Base-by-base conservation (phyloP, 2,329 filamentous ascomycete species). In the Scytalidium sp. region DNA sequence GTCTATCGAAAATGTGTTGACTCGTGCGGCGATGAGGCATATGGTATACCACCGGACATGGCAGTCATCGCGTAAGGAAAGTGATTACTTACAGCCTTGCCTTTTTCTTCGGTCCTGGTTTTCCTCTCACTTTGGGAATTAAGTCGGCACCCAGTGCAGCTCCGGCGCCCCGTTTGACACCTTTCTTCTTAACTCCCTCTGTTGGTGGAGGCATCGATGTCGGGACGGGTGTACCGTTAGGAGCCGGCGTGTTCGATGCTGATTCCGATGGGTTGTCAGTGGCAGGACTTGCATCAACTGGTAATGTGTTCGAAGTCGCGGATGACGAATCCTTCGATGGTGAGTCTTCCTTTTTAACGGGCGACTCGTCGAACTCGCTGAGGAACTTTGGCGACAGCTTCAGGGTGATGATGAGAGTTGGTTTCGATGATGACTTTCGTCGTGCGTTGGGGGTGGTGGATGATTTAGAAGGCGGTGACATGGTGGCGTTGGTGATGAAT, bases 21-120 rank as follows among this genome's bases (percentile, higher is more conserved):
- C n/a, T n/a, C n/a, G n/a, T n/a, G n/a, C n/a, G n/a, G n/a, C n/a
- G n/a, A n/a, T n/a, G n/a, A n/a, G n/a, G n/a, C n/a, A n/a, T n/a
- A n/a, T n/a, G n/a, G n/a, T n/a, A n/a, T n/a, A n/a, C n/a, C n/a
- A n/a, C n/a, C n/a, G n/a, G n/a, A n/a, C n/a, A n/a, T n/a, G n/a
- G n/a, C n/a, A n/a, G n/a, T n/a, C n/a, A n/a, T n/a, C n/a, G n/a
- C 42, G 46, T 32, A 41, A 15, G 40, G 47, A 21, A 23, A 45
- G 47, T 27, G 50, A 40, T 23, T 50, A 87, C 91, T 74, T 87
- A 97, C 93, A 96, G 73, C 78, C 88, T 85, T 57, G 88, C 85
- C 75, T 95, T 96, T 83, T 97, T 96, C 81, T 97, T 97, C 0
- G 93, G 93, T 6, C 93, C 93, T 6, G 94, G 93, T 74, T 96